Evolutionary conservation across 441 rosid species (phyloP).

Genomic region (Populus trichocarpa): DNA sequence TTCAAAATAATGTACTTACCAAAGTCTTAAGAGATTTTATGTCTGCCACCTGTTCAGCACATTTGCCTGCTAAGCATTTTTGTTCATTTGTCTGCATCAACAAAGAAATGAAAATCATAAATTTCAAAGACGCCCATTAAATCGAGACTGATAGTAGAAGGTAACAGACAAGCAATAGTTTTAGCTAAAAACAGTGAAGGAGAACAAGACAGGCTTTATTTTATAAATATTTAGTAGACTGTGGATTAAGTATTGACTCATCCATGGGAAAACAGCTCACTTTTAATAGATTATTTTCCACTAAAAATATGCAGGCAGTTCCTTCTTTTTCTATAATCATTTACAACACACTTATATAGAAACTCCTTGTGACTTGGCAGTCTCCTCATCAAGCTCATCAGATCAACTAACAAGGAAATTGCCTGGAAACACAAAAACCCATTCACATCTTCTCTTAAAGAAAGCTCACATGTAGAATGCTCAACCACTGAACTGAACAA

Average conservation of each 20-base stretch:
- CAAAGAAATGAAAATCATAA: slow-evolving; percentile 23
- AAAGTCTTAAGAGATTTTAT: slow-evolving; percentile 59
- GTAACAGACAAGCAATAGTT: too few relatives aligned
- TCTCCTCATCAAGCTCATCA: neutral
- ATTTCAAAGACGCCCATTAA: slow-evolving; percentile 4
- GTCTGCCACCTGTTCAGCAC: slow-evolving; percentile 59
- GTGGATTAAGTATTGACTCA: neutral
- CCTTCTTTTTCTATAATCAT: neutral
- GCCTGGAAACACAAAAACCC: neutral
- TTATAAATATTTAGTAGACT: too few relatives aligned
- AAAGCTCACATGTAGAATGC: neutral
- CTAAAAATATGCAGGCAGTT: neutral
- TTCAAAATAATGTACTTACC: slow-evolving; percentile 41
- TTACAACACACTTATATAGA: neutral
- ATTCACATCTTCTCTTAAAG: neutral
- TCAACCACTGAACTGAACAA: neutral
- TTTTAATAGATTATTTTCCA: neutral
- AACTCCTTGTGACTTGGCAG: neutral
- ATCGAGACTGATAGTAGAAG: slow-evolving; percentile 1
- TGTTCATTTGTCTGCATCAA: slow-evolving; percentile 65
- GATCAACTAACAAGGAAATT: neutral
- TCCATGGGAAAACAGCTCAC: neutral
- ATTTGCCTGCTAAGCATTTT: slow-evolving; percentile 47
- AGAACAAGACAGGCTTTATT: neutral
- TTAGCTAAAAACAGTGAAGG: neutral